Base-by-base conservation (phyloP, 495 filamentous ascomycete species). In the Chaetomium tenue region DNA sequence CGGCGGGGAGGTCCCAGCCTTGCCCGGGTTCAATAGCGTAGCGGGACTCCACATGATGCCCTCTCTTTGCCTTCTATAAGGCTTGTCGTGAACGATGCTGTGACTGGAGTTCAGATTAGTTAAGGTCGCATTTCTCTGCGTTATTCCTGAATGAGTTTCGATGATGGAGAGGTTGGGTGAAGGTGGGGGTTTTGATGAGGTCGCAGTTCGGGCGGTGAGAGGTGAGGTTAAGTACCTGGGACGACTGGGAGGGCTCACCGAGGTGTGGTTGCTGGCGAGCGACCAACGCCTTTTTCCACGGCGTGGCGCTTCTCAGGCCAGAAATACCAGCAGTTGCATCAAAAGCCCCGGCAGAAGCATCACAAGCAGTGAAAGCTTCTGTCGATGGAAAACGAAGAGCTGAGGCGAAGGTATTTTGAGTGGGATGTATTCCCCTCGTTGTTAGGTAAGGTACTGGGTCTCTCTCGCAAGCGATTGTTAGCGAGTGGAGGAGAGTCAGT, bases 31-130 rank as follows among this genome's bases (percentile, higher is more conserved):
- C 50, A 75, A 63, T 42, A 74, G 60, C 20, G 64, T 59, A 16
- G 55, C 52, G n/a, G 70, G 64, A 53, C 64, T 61, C 73, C 73
- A 73, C 73, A 74, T 72, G 58, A 46, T 58, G 60, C 23, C 50
- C 18, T 23, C n/a, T 37, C 18, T 23, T 15, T 37, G 11, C 33
- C 5, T 8, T 37, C 51, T 68, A 53, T 26, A 48, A 33, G 53
- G 37, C 39, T 40, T 57, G 44, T 44, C 52, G 42, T 62, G 51
- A 6, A 20, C n/a, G 33, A 54, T 6, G 13, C 1, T 5, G 46
- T 5, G n/a, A 59, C 63, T 53, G 56, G 18, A 52, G n/a, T 5
- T 20, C 0, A 42, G 12, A 30, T 63, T 15, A 67, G 65, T n/a
- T 23, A 28, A 51, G 22, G 51, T 20, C 33, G 52, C 6, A 13